Conservation (phyloP, 768 basidiomycete genomes). For the Boletus edulis region DNA sequence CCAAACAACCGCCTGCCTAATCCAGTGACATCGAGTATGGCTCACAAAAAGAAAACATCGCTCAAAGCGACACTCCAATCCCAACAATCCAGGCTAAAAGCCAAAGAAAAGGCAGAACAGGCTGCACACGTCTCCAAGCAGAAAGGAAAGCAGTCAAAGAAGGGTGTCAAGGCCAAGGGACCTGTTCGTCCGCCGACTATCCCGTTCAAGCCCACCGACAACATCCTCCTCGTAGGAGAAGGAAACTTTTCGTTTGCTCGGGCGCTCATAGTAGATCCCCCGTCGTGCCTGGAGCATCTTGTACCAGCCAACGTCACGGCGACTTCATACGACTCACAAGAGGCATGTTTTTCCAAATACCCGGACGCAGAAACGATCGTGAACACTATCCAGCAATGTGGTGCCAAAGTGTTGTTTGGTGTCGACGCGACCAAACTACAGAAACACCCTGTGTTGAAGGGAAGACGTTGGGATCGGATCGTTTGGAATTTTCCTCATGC, state of each 20-base stretch:
- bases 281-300: conserved; percentile 46
- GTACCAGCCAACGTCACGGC: conserved; percentile 72
- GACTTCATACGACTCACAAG: conserved; percentile 81
- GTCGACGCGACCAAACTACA: conserved; percentile 84
- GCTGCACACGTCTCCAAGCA: conserved; percentile 41
- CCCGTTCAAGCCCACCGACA: conserved; percentile 64
- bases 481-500: conserved; percentile 98
- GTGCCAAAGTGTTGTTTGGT: conserved; percentile 71
- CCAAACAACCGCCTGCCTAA: conserved; percentile 28
- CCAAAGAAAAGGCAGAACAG: conserved; percentile 59
- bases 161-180: conserved; percentile 38
- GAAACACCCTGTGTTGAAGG: conserved; percentile 54
- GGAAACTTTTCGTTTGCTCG: conserved; percentile 93
- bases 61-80: conserved; percentile 69
- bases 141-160: conserved; percentile 34
- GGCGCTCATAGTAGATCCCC: conserved; percentile 57
- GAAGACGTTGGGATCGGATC: conserved; percentile 69
- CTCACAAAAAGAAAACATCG: conserved; percentile 52
- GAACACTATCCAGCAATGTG: conserved; percentile 47
- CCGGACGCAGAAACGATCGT: conserved; percentile 67
- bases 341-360: conserved; percentile 79
- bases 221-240: conserved; percentile 82
- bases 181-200: conserved; percentile 45
- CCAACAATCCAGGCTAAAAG: conserved; percentile 64
- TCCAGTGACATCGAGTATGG: conserved; percentile 9